Evolutionary conservation across 495 filamentous ascomycete genomes (phyloP).

Genomic region (Elasticomyces elasticus): DNA sequence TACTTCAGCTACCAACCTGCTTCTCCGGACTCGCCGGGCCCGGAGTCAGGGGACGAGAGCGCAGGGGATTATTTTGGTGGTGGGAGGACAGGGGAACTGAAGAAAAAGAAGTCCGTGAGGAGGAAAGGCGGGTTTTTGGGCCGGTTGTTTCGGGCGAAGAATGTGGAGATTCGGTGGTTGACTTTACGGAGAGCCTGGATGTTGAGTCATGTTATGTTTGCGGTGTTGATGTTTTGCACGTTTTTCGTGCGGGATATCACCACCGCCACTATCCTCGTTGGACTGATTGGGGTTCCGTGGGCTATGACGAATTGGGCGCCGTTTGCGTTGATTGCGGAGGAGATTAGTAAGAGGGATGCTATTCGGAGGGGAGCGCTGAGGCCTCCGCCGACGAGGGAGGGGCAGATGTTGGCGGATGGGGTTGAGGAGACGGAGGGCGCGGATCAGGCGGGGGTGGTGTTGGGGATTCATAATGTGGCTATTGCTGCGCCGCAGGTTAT

Average conservation of each 20-base stretch:
- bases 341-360: slow-evolving; percentile 70
- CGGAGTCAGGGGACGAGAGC: too few relatives aligned
- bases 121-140: slow-evolving; percentile 12
- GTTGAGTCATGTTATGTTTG: slow-evolving; percentile 68
- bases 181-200: slow-evolving; percentile 83
- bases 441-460: slow-evolving; percentile 77
- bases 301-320: slow-evolving; percentile 84
- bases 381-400: slow-evolving; percentile 19
- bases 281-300: slow-evolving; percentile 76
- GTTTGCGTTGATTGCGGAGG: slow-evolving; percentile 81
- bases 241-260: slow-evolving; percentile 59
- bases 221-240: slow-evolving; percentile 66
- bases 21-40: too few relatives aligned
- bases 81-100: too few relatives aligned
- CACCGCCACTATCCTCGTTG: slow-evolving; percentile 63
- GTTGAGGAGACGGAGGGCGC: slow-evolving; percentile 37
- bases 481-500: slow-evolving; percentile 81
- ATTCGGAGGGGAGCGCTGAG: slow-evolving; percentile 47
- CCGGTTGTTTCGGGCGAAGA: slow-evolving; percentile 33
- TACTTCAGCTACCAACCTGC: slow-evolving; percentile 24
- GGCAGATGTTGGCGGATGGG: slow-evolving; percentile 24
- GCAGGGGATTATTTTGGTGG: too few relatives aligned
- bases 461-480: slow-evolving; percentile 88
- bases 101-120: too few relatives aligned
- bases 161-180: slow-evolving; percentile 64